Percentiles rank a stretch among this genome's conserved stretches.
Conservation (phyloP, 2,329 filamentous ascomycete species). For the Taxawa tesnikishii region DNA sequence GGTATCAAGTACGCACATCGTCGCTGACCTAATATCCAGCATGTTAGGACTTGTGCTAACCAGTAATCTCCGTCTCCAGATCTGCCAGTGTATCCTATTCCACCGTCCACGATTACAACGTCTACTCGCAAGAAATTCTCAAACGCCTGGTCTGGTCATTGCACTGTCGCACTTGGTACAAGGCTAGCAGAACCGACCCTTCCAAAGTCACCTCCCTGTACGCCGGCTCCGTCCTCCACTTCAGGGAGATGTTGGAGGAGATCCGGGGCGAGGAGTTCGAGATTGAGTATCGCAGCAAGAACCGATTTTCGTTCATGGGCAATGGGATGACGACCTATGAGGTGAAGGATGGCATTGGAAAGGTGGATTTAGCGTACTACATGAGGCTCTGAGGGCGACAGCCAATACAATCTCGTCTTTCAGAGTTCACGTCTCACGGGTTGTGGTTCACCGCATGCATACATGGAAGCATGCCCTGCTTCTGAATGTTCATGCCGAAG, state of each 20-base stretch:
- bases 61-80: too few species aligned
- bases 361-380: too few species aligned
- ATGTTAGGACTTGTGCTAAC: too few species aligned
- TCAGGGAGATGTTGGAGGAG: conserved; percentile 19
- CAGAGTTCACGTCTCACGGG: too few species aligned
- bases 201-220: conserved; percentile 19
- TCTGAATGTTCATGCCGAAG: too few species aligned
- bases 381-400: too few species aligned
- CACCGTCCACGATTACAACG: conserved; percentile 16
- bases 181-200: conserved; percentile 15
- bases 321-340: conserved; percentile 30
- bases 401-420: too few species aligned
- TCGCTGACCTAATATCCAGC: too few species aligned
- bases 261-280: conserved; percentile 38
- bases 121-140: conserved; percentile 18
- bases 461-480: too few species aligned
- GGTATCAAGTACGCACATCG: conserved; percentile 16
- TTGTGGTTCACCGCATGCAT: too few species aligned
- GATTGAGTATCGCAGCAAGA: conserved; percentile 29
- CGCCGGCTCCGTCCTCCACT: conserved; percentile 15
- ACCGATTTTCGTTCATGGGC: conserved; percentile 36
- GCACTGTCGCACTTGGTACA: conserved; percentile 17
- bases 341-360: too few species aligned
- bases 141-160: conserved; percentile 18
- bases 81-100: conserved; percentile 12